Percentiles rank a stretch among this genome's conserved stretches.
Evolutionary conservation across 768 basidiomycete species (phyloP).

Genomic region (Tulasnella sp.): DNA sequence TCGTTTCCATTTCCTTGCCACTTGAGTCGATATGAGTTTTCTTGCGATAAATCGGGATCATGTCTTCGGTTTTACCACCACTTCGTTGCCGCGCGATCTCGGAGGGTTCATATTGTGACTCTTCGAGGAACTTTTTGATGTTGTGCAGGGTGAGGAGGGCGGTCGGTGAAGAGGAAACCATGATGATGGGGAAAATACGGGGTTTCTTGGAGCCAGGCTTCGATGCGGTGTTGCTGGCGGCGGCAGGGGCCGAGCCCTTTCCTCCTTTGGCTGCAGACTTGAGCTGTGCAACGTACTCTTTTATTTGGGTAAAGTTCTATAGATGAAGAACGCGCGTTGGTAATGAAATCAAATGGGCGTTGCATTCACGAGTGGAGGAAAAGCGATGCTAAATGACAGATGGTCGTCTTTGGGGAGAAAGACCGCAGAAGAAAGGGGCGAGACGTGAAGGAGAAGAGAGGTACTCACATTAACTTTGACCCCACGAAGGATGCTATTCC

Average conservation of each 20-base stretch:
- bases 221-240: background rate
- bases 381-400: background rate
- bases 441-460: background rate
- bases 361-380: background rate
- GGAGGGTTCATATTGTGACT: constrained; percentile 73
- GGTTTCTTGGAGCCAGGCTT: constrained; percentile 56
- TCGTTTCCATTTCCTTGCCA: constrained; percentile 43
- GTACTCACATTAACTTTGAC: constrained; percentile 66
- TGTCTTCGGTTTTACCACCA: constrained; percentile 58
- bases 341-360: background rate
- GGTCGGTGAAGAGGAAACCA: constrained; percentile 93
- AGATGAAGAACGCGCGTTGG: background rate
- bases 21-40: constrained; percentile 53
- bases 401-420: background rate
- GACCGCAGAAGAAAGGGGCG: background rate
- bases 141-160: constrained; percentile 97
- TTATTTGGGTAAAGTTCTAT: constrained; percentile 72
- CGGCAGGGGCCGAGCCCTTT: constrained; percentile 20
- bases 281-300: constrained; percentile 49
- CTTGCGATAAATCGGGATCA: constrained; percentile 78
- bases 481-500: constrained; percentile 74
- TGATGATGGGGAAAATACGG: constrained; percentile 87
- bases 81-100: constrained; percentile 51
- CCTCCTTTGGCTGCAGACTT: constrained; percentile 54
- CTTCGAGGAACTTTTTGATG: constrained; percentile 86